Evolutionary conservation across 352 stramenopile genomes (phyloP).

Genomic region (Pythium rishiriense): DNA sequence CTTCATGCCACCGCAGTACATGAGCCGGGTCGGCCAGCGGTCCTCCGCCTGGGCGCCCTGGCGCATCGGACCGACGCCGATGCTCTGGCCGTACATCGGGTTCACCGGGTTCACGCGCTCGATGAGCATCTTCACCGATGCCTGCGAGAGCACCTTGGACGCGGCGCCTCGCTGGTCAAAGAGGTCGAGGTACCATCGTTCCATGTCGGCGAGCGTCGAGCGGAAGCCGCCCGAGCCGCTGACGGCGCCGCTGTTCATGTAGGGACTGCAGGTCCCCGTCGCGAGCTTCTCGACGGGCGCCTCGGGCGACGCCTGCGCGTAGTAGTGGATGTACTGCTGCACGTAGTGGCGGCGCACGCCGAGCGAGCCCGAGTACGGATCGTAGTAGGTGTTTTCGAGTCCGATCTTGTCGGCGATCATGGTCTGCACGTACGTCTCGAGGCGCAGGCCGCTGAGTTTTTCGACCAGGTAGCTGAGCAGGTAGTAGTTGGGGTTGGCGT

Average conservation of each 20-base stretch:
- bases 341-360: slow-evolving; percentile 36
- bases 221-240: slow-evolving; percentile 41
- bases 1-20: slow-evolving; percentile 51
- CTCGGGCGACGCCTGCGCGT: slow-evolving; percentile 23
- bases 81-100: slow-evolving; percentile 43
- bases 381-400: slow-evolving; percentile 48
- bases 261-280: slow-evolving; percentile 54
- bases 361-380: slow-evolving; percentile 38
- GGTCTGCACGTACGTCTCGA: slow-evolving; percentile 43
- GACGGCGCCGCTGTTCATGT: slow-evolving; percentile 35
- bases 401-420: slow-evolving; percentile 40
- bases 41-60: too few species aligned
- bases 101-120: slow-evolving; percentile 42
- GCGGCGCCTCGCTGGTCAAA: slow-evolving; percentile 42
- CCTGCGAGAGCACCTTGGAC: slow-evolving; percentile 43
- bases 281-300: slow-evolving; percentile 22
- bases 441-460: slow-evolving; percentile 43
- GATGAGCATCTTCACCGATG: slow-evolving; percentile 46
- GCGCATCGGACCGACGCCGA: slow-evolving; percentile 33
- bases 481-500: slow-evolving; percentile 57
- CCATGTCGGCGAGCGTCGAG: slow-evolving; percentile 58
- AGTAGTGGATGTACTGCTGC: slow-evolving; percentile 59
- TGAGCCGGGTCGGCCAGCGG: slow-evolving; percentile 41
- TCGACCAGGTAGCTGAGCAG: slow-evolving; percentile 67
- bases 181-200: slow-evolving; percentile 60